Percentiles rank a stretch among this genome's conserved stretches.
Evolutionary conservation across 306 rosid species (phyloP).

Genomic region (Cucurbita maxima): DNA sequence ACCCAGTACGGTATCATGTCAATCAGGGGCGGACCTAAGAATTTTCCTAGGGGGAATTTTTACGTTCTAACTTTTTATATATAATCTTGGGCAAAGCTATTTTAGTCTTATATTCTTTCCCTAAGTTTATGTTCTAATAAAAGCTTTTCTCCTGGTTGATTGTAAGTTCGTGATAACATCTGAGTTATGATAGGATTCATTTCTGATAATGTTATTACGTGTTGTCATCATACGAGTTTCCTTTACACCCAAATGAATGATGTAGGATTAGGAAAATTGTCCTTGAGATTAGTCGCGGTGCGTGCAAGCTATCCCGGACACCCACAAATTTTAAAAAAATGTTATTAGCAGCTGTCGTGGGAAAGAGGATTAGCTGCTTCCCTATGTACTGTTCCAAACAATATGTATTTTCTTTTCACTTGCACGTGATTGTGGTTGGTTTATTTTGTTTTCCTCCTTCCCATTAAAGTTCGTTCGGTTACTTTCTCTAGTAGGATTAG

Average conservation of each 20-base stretch:
- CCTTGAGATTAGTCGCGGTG: neutral
- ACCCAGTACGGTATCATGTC: neutral
- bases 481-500: too few relatives aligned
- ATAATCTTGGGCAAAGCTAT: neutral
- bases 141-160: neutral
- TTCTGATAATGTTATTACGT: neutral
- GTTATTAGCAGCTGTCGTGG: neutral
- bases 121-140: neutral
- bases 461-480: too few relatives aligned
- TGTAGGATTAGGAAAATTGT: neutral
- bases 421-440: too few relatives aligned
- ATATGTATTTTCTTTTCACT: neutral
- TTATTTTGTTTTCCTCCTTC: too few relatives aligned
- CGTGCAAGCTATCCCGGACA: neutral
- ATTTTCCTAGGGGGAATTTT: neutral
- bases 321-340: too few relatives aligned
- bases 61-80: too few relatives aligned
- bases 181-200: neutral
- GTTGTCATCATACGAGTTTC: neutral
- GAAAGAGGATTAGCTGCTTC: neutral
- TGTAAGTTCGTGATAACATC: neutral
- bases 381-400: neutral
- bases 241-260: neutral
- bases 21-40: neutral
- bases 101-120: neutral